These are phyloP conservation scores for Solioccasus polychromus DNA, from an alignment of 768 basidiomycete species.

Conservation along the genomic window DNA sequence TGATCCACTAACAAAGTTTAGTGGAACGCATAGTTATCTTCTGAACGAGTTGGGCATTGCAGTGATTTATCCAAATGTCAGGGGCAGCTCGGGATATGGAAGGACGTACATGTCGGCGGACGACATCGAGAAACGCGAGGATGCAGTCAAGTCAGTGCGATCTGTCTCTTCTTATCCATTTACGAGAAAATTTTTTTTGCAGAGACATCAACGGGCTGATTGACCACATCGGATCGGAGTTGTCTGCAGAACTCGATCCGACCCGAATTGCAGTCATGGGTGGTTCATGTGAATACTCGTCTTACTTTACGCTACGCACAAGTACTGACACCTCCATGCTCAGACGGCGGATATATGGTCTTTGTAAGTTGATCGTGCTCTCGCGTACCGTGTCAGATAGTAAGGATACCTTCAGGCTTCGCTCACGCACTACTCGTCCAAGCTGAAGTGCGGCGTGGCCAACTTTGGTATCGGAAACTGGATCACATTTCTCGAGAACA, in stretches of 20 bases:
- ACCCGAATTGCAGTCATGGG: conserved; percentile 42
- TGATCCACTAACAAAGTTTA: conserved; percentile 10
- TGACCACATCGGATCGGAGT: conserved; percentile 28
- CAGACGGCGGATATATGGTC: conserved; percentile 42
- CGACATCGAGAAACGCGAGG: conserved; percentile 42
- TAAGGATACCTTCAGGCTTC: conserved; percentile 31
- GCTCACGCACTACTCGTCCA: conserved; percentile 40
- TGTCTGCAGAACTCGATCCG: conserved; percentile 34
- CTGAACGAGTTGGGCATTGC: conserved; percentile 42
- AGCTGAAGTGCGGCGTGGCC: conserved; percentile 39
- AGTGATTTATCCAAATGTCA: conserved; percentile 41
- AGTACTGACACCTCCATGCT: conserved; percentile 8
- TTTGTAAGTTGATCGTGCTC: conserved; percentile 26
- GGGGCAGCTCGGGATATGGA: conserved; percentile 43
- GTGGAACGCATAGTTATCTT: conserved; percentile 39
- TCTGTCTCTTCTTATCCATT: background rate
- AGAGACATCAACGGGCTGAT: conserved; percentile 39
- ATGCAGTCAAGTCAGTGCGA: no score
- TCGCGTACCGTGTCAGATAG: conserved; percentile 1
- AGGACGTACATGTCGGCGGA: conserved; percentile 38
- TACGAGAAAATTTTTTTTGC: background rate
- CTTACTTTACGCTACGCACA: background rate
- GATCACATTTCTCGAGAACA: conserved; percentile 42
- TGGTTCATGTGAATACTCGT: conserved; percentile 34
- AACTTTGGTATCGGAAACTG: conserved; percentile 41